Evolutionary conservation across 768 basidiomycete species (phyloP), one percentile per base, ranked within the genome.

Genomic region (Mycena belliarum): DNA sequence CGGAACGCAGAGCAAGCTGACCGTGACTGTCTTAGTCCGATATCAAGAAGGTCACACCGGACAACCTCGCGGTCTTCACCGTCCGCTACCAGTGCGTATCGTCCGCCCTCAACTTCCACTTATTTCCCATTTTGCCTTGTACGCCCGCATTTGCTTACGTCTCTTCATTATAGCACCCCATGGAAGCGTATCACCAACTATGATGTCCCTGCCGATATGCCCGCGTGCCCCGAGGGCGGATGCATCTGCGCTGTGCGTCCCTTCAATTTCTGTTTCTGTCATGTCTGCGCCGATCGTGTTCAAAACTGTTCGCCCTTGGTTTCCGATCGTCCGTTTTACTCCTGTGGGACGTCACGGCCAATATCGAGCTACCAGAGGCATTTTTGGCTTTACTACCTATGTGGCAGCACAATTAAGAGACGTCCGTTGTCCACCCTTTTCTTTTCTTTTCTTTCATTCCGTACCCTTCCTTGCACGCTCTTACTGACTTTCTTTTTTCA

Each of bases 31-130:
- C 26, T 20, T 40, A 81, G 79, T 81, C 81, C 10, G 77, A 82
- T 49, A 70, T 84, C 60, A 72, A 63, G 12, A 41, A 76, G 37
- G 81, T 82, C 9, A 82, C 75, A 0, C 64, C 74, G 12, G 78
- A 79, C 0, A 80, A 82, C 63, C 72, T 84, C 28, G 78, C 71
- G 9, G 81, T 84, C 10, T 84, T 84, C 72, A 70, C 71, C n/a
- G 79, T 82, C 49, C 73, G 73, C 20, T 75, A 80, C 61, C 70
- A 80, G 81, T 83, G 52, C 29, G 76, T 67, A 26, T 6, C 41
- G 7, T 32, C 29, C 29, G 6, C 12, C 29, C 7, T 32, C 12
- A 6, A 32, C 29, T 12, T 32, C 12, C 29, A 12, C 29, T 12
- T 32, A 6, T 32, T 12, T 12, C 12, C 12, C 29, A 12, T 12